A percentile compares a stretch with the other conserved stretches of the same genome.
These are phyloP conservation scores for Plasmodium cynomolgi DNA, from an alignment of 169 alveolate genomes.

Conservation along the genomic window DNA sequence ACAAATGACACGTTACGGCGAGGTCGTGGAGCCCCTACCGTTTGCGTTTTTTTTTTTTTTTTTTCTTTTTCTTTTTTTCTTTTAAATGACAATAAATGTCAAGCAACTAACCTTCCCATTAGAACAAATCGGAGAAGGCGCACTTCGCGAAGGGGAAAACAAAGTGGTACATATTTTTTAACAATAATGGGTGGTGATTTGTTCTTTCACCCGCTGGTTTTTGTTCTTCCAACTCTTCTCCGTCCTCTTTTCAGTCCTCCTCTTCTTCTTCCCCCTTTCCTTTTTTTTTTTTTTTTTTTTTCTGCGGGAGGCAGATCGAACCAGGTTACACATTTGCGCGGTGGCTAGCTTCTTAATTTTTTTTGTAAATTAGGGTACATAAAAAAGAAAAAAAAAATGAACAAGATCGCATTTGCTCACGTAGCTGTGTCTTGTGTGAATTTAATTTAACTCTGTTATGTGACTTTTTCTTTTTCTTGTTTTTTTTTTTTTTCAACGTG, in stretches of 20 bases:
- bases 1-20: neutral
- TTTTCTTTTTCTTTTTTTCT: too few relatives aligned
- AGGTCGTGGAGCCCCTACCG: neutral
- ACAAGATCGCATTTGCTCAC: neutral
- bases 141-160: neutral
- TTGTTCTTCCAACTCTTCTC: too few relatives aligned
- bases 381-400: neutral
- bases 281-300: neutral
- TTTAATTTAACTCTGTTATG: neutral
- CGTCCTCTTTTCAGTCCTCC: too few relatives aligned
- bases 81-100: neutral
- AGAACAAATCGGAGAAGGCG: neutral
- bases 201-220: neutral
- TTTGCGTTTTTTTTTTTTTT: neutral
- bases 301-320: neutral
- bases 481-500: neutral
- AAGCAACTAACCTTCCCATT: neutral
- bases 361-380: neutral
- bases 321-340: neutral
- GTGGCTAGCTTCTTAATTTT: neutral
- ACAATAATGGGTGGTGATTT: neutral
- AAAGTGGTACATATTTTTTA: neutral
- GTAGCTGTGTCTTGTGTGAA: neutral
- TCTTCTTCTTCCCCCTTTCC: too few relatives aligned
- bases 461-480: neutral